A percentile compares a stretch with the other conserved stretches of the same genome.
Conservation (phyloP, 805 yeast genomes). For the Nakazawaea pomicola region DNA sequence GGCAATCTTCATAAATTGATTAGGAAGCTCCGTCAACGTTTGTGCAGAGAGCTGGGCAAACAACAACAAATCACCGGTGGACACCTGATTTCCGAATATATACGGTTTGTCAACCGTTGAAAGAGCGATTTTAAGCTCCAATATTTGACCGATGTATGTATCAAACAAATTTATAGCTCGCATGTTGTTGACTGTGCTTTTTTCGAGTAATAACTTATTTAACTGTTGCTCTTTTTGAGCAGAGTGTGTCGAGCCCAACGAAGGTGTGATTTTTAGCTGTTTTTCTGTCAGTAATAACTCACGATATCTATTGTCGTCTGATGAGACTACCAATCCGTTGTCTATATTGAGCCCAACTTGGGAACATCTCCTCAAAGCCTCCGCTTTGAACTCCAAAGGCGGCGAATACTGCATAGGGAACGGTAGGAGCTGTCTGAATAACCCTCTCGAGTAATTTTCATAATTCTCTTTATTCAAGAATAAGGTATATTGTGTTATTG, state of each 20-base stretch:
- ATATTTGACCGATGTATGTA: conserved; percentile 7
- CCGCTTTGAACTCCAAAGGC: conserved; percentile 41
- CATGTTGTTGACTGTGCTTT: conserved; percentile 25
- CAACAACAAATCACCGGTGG: conserved; percentile 33
- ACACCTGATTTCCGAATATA: conserved; percentile 18
- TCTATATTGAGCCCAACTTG: conserved; percentile 28
- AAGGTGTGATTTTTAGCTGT: conserved; percentile 22
- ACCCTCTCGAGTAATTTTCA: conserved; percentile 51
- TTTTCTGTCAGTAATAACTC: conserved; percentile 22
- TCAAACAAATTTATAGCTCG: conserved; percentile 20
- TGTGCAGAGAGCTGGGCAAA: conserved; percentile 32
- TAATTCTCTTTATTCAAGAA: conserved; percentile 55
- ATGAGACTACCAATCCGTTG: conserved; percentile 22
- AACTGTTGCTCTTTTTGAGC: conserved; percentile 20
- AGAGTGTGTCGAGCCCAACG: conserved; percentile 23
- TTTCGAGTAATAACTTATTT: conserved; percentile 20
- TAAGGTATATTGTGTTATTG: conserved; percentile 52
- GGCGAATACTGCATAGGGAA: conserved; percentile 75
- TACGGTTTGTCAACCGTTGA: conserved; percentile 1
- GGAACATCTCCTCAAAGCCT: conserved; percentile 27
- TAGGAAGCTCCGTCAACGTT: conserved; percentile 31
- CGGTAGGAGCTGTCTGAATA: conserved; percentile 49
- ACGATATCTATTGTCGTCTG: conserved; percentile 21
- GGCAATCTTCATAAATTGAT: conserved; percentile 33
- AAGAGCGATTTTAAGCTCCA: conserved; percentile 7